Evolutionary conservation across 2,329 filamentous ascomycete genomes (phyloP).

Genomic region (Triangularia setosa): DNA sequence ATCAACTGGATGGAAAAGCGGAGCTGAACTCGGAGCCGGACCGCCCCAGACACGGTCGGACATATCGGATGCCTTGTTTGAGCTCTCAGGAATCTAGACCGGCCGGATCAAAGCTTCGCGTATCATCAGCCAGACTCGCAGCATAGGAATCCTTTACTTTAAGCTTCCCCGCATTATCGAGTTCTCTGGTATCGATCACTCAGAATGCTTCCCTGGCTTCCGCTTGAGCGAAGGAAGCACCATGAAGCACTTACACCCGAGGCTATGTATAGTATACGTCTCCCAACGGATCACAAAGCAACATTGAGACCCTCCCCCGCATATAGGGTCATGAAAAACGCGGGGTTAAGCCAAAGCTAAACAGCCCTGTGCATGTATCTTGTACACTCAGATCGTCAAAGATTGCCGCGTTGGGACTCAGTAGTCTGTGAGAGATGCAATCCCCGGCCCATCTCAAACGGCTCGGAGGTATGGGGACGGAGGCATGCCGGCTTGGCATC

Average conservation of each 20-base stretch:
- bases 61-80: background rate
- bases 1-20: background rate
- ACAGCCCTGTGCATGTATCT: background rate
- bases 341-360: background rate
- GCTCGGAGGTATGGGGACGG: conserved; percentile 4
- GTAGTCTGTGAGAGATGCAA: background rate
- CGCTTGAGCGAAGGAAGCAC: conserved; percentile 18
- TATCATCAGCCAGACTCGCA: background rate
- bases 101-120: background rate
- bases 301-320: background rate
- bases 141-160: background rate
- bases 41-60: background rate
- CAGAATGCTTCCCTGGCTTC: background rate
- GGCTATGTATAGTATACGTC: conserved; percentile 1
- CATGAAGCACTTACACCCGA: background rate
- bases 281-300: background rate
- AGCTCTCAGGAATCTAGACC: background rate
- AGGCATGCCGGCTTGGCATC: conserved; percentile 11
- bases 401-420: background rate
- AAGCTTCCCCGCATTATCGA: background rate
- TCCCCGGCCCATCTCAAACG: background rate
- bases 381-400: background rate
- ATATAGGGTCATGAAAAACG: background rate
- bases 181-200: background rate
- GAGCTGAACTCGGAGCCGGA: background rate